Conservation (phyloP, 2,329 filamentous ascomycete species). For the Fusarium siculi region DNA sequence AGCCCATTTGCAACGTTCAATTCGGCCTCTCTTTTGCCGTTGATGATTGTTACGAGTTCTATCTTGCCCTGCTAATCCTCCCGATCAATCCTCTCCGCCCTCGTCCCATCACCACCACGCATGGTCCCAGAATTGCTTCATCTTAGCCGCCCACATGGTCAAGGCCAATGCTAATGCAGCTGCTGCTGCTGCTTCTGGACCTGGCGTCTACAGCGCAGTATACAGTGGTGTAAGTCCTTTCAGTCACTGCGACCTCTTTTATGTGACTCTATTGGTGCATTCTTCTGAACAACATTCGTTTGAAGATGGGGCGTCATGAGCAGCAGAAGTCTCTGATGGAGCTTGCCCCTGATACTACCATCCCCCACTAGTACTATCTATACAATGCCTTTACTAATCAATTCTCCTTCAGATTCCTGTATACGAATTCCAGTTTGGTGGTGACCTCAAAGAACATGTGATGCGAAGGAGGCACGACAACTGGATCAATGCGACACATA, state of each 20-base stretch:
- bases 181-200: conserved; percentile 54
- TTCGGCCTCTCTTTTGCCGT: conserved; percentile 14
- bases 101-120: conserved; percentile 4
- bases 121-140: conserved; percentile 38
- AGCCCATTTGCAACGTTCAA: conserved; percentile 20
- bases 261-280: neutral
- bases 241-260: neutral
- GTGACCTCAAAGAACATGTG: conserved; percentile 84
- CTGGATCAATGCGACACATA: conserved; percentile 99
- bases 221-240: conserved; percentile 71
- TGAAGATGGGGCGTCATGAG: neutral
- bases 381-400: conserved; percentile 5
- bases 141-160: conserved; percentile 55
- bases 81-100: neutral
- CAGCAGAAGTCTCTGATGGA: conserved; percentile 1
- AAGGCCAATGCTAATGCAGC: conserved; percentile 52
- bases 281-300: neutral
- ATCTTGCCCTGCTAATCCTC: neutral
- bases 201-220: conserved; percentile 73
- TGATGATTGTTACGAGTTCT: conserved; percentile 4
- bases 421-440: conserved; percentile 89
- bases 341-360: neutral
- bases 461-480: conserved; percentile 94
- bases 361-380: neutral
- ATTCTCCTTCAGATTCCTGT: conserved; percentile 78